These are phyloP conservation scores for Leptographium lundbergii DNA, from an alignment of 2,329 filamentous ascomycete species.

Conservation along the genomic window DNA sequence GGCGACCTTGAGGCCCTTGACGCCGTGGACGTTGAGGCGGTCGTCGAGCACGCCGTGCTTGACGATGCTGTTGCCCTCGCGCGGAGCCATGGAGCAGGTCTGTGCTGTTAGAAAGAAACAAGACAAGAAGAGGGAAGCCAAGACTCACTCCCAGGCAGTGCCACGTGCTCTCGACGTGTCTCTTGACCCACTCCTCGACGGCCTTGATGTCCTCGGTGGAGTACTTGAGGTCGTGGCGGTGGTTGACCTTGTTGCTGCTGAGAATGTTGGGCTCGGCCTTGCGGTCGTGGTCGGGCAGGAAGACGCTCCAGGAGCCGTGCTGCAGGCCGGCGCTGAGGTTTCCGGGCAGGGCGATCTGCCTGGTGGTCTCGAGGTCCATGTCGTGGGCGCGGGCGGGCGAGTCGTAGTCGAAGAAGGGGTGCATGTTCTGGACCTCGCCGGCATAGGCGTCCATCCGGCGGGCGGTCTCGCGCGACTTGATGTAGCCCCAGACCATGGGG, in stretches of 20 bases:
- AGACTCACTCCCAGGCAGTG: slow-evolving; percentile 35
- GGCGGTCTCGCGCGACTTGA: slow-evolving; percentile 70
- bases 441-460: slow-evolving; percentile 67
- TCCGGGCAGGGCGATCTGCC: slow-evolving; percentile 59
- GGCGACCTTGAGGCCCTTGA: slow-evolving; percentile 65
- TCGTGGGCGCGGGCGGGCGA: slow-evolving; percentile 58
- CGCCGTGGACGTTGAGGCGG: slow-evolving; percentile 64
- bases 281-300: slow-evolving; percentile 39
- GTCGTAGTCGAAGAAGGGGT: slow-evolving; percentile 61
- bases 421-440: slow-evolving; percentile 55
- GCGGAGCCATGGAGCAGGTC: slow-evolving; percentile 67
- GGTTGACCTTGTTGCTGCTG: slow-evolving; percentile 49
- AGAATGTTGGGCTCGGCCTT: slow-evolving; percentile 33
- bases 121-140: background rate
- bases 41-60: slow-evolving; percentile 70
- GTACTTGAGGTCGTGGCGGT: slow-evolving; percentile 55
- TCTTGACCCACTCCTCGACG: slow-evolving; percentile 57
- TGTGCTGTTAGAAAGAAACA: background rate
- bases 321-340: slow-evolving; percentile 60
- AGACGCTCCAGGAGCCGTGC: slow-evolving; percentile 59
- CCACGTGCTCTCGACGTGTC: slow-evolving; percentile 68
- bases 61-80: slow-evolving; percentile 65
- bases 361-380: slow-evolving; percentile 63
- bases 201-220: slow-evolving; percentile 47
- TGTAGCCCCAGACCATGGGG: slow-evolving; percentile 74